Conservation (phyloP, 257 asterid species). For the Przewalskia tangutica region DNA sequence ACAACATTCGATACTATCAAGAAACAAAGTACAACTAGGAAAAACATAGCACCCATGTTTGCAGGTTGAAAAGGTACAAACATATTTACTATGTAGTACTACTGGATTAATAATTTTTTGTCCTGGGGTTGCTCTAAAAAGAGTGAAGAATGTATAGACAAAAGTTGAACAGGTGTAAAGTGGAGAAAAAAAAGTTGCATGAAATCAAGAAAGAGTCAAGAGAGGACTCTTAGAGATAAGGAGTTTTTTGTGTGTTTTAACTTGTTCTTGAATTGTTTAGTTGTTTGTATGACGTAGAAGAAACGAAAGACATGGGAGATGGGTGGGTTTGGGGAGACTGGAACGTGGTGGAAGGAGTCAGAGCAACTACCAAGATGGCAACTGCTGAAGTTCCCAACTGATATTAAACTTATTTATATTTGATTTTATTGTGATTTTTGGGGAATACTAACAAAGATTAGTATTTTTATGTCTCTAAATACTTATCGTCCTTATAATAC, state of each 20-base stretch:
- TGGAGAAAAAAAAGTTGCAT: slow-evolving; percentile 2
- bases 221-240: slow-evolving; percentile 8
- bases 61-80: background rate
- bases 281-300: slow-evolving; percentile 31
- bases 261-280: background rate
- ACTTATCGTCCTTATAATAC: too few relatives aligned
- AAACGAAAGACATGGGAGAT: slow-evolving; percentile 5
- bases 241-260: slow-evolving; percentile 9
- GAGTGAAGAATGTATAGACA: slow-evolving; percentile 2
- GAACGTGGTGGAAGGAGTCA: slow-evolving; percentile 2
- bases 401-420: background rate
- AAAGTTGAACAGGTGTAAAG: slow-evolving; percentile 8
- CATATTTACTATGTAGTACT: background rate
- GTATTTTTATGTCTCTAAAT: too few relatives aligned
- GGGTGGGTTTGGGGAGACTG: background rate
- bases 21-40: background rate
- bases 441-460: background rate
- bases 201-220: slow-evolving; percentile 2
- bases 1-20: slow-evolving; percentile 11
- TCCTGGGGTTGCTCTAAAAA: background rate
- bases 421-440: background rate
- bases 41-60: background rate
- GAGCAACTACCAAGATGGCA: slow-evolving; percentile 18
- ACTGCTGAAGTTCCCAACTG: slow-evolving; percentile 1
- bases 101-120: background rate